These are phyloP conservation scores for Collybia sordida DNA, from an alignment of 768 basidiomycete genomes.

Conservation along the genomic window DNA sequence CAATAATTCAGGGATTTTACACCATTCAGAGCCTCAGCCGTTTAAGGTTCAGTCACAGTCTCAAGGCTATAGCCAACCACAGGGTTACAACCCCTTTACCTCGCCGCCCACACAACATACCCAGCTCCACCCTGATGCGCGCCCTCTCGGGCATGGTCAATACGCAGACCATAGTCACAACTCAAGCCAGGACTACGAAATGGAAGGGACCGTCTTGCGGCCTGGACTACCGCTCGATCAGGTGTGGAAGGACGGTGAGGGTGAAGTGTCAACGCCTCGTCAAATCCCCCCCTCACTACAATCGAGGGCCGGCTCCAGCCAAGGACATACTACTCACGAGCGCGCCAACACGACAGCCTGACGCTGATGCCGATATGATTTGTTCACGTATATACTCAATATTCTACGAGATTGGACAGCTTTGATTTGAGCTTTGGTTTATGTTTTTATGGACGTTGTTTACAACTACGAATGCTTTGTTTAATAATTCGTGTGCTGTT, in stretches of 20 bases:
- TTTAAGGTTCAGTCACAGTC: not conserved
- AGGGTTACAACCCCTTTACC: conserved; percentile 13
- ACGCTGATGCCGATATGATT: too few relatives aligned
- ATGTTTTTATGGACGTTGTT: too few relatives aligned
- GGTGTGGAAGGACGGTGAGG: conserved; percentile 34
- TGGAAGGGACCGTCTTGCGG: conserved; percentile 33
- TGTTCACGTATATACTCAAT: too few relatives aligned
- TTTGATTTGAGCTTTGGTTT: too few relatives aligned
- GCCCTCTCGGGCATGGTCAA: not conserved
- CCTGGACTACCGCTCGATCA: conserved; percentile 28
- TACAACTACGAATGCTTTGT: too few relatives aligned
- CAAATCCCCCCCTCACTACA: too few relatives aligned
- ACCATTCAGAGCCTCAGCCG: conserved; percentile 8
- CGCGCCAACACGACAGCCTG: too few relatives aligned
- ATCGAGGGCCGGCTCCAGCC: too few relatives aligned
- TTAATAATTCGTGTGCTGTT: too few relatives aligned
- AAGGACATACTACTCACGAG: too few relatives aligned
- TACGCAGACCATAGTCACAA: not conserved
- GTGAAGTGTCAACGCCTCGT: conserved; percentile 10
- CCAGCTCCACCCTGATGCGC: conserved; percentile 3
- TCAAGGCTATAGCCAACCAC: not conserved
- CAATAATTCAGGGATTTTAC: conserved; percentile 1
- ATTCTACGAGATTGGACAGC: too few relatives aligned
- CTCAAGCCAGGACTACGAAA: conserved; percentile 15
- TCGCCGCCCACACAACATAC: not conserved